Evolutionary conservation across 2,329 filamentous ascomycete species (phyloP), one percentile per base, ranked within the genome.

Genomic region (Arthroderma sp.): DNA sequence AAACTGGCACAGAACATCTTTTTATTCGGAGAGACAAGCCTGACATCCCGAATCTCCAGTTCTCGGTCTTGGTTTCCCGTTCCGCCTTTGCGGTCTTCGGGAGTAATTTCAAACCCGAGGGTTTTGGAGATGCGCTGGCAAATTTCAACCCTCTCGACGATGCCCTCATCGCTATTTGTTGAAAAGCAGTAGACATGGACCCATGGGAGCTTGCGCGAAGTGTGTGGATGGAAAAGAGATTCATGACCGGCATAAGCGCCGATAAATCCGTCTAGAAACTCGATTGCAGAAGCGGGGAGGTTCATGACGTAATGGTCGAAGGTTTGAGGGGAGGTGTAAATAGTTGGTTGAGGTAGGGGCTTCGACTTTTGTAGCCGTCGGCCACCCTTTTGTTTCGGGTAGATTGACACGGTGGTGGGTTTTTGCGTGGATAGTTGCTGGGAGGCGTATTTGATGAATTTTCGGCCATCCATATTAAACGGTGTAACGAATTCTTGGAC

Each of bases 221-320:
- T 82, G 47, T 75, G 62, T 1, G 80, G 77, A 29, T 65, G 58
- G 54, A 89, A 88, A 1, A 86, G 69, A 1, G 63, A 50, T 60
- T 87, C 79, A 27, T 77, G 72, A 3, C 79, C 79, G n/a, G 75
- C 67, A 60, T 95, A 96, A 10, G 94, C 65, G 4, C 91, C 89
- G 15, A 79, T 76, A 70, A 87, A 93, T 8, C 71, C 69, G 29
- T 77, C 69, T 56, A 95, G 72, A 60, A 98, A 98, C 47, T 83
- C 80, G 48, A 91, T 81, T 1, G 91, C 89, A 1, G 80, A 83
- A 1, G 88, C 91, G 0, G 91, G 91, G 10, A 98, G 80, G 65
- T 98, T 98, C 86, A 98, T 95, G 53, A 96, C 83, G 62, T 88
- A 98, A 68, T 96, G 91, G n/a, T 80, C 75, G 60, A 96, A 85